These are phyloP conservation scores for Thermothelomyces thermophilus DNA, from an alignment of 2,329 filamentous ascomycete genomes.

Conservation along the genomic window DNA sequence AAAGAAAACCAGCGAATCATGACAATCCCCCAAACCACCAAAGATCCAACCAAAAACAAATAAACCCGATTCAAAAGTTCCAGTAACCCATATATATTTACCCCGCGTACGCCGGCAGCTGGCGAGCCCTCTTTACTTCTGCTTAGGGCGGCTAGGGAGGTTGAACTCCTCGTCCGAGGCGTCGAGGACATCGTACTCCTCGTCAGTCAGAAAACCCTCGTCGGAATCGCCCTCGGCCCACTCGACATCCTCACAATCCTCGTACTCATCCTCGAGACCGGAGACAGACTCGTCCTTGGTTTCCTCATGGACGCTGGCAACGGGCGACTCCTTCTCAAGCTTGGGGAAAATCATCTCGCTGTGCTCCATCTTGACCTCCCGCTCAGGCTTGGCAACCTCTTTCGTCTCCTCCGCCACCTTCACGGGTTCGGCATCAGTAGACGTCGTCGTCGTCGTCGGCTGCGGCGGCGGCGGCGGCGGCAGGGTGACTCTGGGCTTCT, in stretches of 20 bases:
- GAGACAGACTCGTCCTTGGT: constrained; percentile 36
- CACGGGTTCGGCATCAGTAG: constrained; percentile 13
- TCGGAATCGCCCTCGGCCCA: constrained; percentile 54
- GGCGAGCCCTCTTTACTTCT: constrained; percentile 33
- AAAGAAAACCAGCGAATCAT: background rate
- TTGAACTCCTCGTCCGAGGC: constrained; percentile 80
- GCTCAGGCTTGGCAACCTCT: constrained; percentile 35
- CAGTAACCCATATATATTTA: background rate
- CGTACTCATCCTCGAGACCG: constrained; percentile 43
- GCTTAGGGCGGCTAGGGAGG: constrained; percentile 42
- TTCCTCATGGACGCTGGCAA: constrained; percentile 67
- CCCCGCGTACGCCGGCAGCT: background rate
- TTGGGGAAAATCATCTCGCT: constrained; percentile 96
- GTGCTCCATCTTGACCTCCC: constrained; percentile 20
- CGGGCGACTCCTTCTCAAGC: constrained; percentile 87
- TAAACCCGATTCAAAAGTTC: too few species aligned
- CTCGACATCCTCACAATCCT: constrained; percentile 53
- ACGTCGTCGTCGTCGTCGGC: too few species aligned
- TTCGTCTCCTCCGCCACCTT: constrained; percentile 30
- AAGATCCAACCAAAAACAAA: constrained; percentile 4
- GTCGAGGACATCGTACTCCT: constrained; percentile 96
- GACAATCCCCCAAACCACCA: constrained; percentile 1
- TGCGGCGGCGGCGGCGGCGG: background rate
- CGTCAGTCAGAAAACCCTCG: constrained; percentile 82
- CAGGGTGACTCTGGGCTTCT: constrained; percentile 32